A percentile compares a stretch with the other conserved stretches of the same genome.
phyloP scores from a whole-genome alignment of 257 asterid genomes.

The Nyctanthes arbortristis region DNA sequence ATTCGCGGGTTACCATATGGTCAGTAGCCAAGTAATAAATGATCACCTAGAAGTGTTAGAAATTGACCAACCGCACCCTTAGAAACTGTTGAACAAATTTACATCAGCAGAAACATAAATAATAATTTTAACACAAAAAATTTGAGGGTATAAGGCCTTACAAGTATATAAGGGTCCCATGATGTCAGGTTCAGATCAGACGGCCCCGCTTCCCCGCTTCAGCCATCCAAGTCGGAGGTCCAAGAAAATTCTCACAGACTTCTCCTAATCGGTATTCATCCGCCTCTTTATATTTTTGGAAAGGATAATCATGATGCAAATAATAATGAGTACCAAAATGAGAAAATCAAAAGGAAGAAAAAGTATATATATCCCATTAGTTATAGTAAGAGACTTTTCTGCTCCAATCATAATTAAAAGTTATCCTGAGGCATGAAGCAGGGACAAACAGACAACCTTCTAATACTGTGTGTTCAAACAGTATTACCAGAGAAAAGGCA shows the following conservation, averaged over 20 bases:
- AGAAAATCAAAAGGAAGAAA: constrained; percentile 9
- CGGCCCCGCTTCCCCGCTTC: constrained; percentile 41
- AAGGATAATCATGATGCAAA: constrained; percentile 12
- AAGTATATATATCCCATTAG: not conserved
- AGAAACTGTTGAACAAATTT: not conserved
- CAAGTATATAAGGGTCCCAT: constrained; percentile 89
- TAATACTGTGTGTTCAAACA: not conserved
- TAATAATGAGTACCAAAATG: not conserved
- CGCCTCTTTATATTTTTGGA: constrained; percentile 66
- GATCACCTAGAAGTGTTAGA: not conserved
- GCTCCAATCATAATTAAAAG: not conserved
- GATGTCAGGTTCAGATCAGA: constrained; percentile 41
- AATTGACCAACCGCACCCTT: too few species aligned
- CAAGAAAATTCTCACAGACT: constrained; percentile 95
- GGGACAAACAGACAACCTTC: not conserved
- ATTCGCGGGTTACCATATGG: constrained; percentile 5
- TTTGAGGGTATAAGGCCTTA: constrained; percentile 38
- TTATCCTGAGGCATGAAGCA: not conserved
- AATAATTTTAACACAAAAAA: not conserved
- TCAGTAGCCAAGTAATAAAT: not conserved
- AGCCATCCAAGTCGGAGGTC: constrained; percentile 91
- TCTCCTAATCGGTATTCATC: constrained; percentile 91
- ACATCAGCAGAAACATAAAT: not conserved
- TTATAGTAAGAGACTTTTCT: not conserved
- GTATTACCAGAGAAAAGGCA: not conserved